Conservation (phyloP, 2,329 filamentous ascomycete species). For the Botryosphaeria agaves region DNA sequence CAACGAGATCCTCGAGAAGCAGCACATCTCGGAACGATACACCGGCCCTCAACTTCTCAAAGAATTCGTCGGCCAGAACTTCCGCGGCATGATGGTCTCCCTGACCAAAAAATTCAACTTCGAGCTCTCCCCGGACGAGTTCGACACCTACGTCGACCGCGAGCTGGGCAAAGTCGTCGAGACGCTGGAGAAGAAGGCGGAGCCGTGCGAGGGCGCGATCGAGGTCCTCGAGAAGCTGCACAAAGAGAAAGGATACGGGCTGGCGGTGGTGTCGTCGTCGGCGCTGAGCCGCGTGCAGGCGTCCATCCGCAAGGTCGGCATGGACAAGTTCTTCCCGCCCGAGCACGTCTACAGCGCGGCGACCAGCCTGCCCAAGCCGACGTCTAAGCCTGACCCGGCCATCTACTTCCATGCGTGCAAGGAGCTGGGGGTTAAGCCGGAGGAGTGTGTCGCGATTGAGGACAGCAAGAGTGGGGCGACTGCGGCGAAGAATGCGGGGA, state of each 20-base stretch:
- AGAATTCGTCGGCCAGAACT: conserved; percentile 88
- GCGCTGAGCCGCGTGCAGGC: conserved; percentile 63
- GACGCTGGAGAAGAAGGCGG: conserved; percentile 52
- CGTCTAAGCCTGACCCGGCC: conserved; percentile 78
- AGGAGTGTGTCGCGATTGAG: conserved; percentile 66
- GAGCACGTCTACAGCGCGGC: conserved; percentile 69
- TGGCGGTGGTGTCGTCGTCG: conserved; percentile 69
- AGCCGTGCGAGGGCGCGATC: conserved; percentile 52
- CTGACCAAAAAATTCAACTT: conserved; percentile 65
- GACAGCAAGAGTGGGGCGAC: conserved; percentile 76
- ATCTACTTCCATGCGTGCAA: conserved; percentile 70
- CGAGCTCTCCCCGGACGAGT: conserved; percentile 46
- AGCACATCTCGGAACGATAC: conserved; percentile 50
- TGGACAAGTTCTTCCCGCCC: conserved; percentile 63
- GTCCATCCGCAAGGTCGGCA: conserved; percentile 60
- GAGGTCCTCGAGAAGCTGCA: conserved; percentile 49
- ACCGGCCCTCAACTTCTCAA: conserved; percentile 61
- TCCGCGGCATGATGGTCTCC: conserved; percentile 73
- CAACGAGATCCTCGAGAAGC: conserved; percentile 63
- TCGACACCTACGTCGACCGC: conserved; percentile 54
- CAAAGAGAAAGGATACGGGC: conserved; percentile 44
- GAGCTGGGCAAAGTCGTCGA: conserved; percentile 75
- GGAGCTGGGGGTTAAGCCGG: conserved; percentile 50
- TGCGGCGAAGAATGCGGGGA: conserved; percentile 59
- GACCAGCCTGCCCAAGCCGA: conserved; percentile 60